Conservation (phyloP, 202 grass and related monocot species). For the Cymbopogon flexuosus region DNA sequence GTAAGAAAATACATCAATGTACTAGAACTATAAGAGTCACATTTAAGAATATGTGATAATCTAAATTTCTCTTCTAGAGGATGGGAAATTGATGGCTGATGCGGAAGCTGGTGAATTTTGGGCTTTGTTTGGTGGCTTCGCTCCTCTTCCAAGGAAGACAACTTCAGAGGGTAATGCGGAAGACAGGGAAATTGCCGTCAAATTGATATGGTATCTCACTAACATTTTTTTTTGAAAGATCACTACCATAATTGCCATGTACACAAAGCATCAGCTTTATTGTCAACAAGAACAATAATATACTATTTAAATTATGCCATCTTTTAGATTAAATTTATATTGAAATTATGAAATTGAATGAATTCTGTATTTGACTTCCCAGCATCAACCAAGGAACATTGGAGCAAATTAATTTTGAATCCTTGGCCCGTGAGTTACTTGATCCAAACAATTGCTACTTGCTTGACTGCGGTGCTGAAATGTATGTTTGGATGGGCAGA, state of each 20-base stretch:
- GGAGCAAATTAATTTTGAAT: constrained; percentile 55
- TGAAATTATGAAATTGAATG: constrained; percentile 29
- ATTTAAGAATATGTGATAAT: constrained; percentile 14
- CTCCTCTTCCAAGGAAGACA: constrained; percentile 81
- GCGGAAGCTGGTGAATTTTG: constrained; percentile 97
- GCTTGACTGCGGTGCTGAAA: constrained; percentile 53
- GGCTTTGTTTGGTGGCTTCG: constrained; percentile 95
- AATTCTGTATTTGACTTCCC: constrained; percentile 17
- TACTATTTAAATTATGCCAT: constrained; percentile 13
- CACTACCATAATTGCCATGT: constrained; percentile 10
- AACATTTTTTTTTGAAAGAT: not conserved
- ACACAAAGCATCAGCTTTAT: not conserved
- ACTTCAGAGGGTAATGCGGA: constrained; percentile 42
- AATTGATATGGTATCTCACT: constrained; percentile 66
- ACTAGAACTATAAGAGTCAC: not conserved
- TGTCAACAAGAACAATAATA: constrained; percentile 19
- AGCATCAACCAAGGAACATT: constrained; percentile 68
- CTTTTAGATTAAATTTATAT: constrained; percentile 6
- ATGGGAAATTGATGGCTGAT: constrained; percentile 96
- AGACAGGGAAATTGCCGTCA: constrained; percentile 32
- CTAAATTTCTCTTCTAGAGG: constrained; percentile 49
- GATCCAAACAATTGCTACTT: constrained; percentile 91
- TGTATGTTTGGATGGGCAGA: constrained; percentile 91
- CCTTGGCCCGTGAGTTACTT: constrained; percentile 59
- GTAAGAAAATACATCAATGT: constrained; percentile 40